These are phyloP conservation scores for Coleophoma crateriformis DNA, from an alignment of 2,329 filamentous ascomycete species.

Conservation along the genomic window DNA sequence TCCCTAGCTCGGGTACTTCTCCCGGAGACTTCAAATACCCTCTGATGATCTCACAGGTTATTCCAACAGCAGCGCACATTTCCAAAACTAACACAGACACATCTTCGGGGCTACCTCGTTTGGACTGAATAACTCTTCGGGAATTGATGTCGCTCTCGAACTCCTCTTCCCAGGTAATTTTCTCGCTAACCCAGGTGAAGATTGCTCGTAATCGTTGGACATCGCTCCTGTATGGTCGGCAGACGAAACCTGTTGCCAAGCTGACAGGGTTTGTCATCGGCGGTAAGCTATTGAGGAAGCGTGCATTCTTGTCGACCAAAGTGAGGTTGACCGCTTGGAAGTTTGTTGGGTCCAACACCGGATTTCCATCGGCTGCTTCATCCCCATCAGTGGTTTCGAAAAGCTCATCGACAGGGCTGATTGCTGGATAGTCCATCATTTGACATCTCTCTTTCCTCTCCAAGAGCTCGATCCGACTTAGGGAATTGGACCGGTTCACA, in stretches of 20 bases:
- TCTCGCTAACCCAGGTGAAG: slow-evolving; percentile 96
- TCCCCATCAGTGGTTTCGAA: slow-evolving; percentile 83
- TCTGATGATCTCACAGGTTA: slow-evolving; percentile 80
- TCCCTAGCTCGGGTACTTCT: slow-evolving; percentile 73
- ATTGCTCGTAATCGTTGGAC: slow-evolving; percentile 90
- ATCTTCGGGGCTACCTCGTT: slow-evolving; percentile 81
- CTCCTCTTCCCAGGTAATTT: slow-evolving; percentile 92
- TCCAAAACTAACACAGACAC: slow-evolving; percentile 84
- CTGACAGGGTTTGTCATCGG: slow-evolving; percentile 76
- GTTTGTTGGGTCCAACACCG: slow-evolving; percentile 76
- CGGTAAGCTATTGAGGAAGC: slow-evolving; percentile 81
- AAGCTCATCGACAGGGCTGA: slow-evolving; percentile 86
- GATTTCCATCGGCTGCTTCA: slow-evolving; percentile 78
- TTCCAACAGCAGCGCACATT: slow-evolving; percentile 87
- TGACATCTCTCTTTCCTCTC: slow-evolving; percentile 87
- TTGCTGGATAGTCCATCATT: slow-evolving; percentile 85
- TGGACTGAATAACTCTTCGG: slow-evolving; percentile 75
- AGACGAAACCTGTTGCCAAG: slow-evolving; percentile 86
- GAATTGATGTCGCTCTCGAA: slow-evolving; percentile 82
- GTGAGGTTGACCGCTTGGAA: slow-evolving; percentile 74
- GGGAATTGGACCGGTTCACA: slow-evolving; percentile 89
- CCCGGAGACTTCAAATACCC: slow-evolving; percentile 90
- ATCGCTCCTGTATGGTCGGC: slow-evolving; percentile 88
- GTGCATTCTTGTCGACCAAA: slow-evolving; percentile 91
- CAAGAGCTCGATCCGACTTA: slow-evolving; percentile 80